Percentiles rank a stretch among this genome's conserved stretches.
These are phyloP conservation scores for Colletotrichum tropicicola DNA, from an alignment of 2,329 filamentous ascomycete species.

Conservation along the genomic window DNA sequence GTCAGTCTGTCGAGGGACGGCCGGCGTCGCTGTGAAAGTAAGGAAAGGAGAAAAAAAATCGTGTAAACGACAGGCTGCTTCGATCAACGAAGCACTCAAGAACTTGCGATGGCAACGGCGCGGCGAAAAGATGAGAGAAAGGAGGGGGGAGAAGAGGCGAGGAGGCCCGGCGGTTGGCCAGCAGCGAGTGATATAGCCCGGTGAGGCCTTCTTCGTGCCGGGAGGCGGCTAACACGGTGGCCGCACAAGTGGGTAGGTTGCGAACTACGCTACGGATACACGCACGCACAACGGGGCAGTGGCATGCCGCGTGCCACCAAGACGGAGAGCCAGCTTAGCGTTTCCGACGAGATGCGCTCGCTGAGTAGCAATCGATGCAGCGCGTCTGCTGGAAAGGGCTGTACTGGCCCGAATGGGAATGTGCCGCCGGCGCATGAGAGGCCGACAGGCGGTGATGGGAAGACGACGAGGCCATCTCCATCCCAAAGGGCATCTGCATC, in stretches of 20 bases:
- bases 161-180: conserved; percentile 17
- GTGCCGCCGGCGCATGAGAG: conserved; percentile 18
- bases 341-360: not conserved
- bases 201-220: conserved; percentile 5
- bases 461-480: conserved; percentile 11
- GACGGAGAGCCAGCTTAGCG: conserved; percentile 5
- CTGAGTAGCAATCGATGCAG: conserved; percentile 14
- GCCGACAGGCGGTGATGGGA: conserved; percentile 15
- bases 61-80: conserved; percentile 51
- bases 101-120: conserved; percentile 22
- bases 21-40: conserved; percentile 42
- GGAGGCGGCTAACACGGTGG: conserved; percentile 26
- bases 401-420: conserved; percentile 22
- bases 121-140: conserved; percentile 34
- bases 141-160: not conserved
- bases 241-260: conserved; percentile 21
- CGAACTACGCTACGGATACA: conserved; percentile 14
- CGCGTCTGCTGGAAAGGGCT: conserved; percentile 13
- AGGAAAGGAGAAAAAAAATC: conserved; percentile 32
- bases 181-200: conserved; percentile 25
- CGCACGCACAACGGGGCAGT: conserved; percentile 5
- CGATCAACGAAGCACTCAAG: conserved; percentile 53
- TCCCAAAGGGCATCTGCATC: conserved; percentile 14
- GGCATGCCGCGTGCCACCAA: conserved; percentile 7
- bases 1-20: conserved; percentile 38